A percentile compares a stretch with the other conserved stretches of the same genome.
Conservation (phyloP, 495 filamentous ascomycete species). For the Podospora pseudocomata region DNA sequence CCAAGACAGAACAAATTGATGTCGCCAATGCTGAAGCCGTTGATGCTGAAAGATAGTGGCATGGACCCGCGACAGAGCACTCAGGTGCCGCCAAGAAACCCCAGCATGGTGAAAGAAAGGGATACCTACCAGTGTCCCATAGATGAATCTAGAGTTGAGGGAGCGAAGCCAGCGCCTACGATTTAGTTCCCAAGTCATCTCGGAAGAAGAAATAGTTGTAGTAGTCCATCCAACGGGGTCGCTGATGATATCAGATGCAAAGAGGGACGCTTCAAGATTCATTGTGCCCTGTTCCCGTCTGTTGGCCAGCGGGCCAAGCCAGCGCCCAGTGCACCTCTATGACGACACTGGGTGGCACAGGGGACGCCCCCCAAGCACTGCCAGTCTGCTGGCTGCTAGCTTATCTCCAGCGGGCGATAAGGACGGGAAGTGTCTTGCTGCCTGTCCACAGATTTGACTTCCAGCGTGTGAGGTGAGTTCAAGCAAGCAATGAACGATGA, state of each 20-base stretch:
- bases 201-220: slow-evolving; percentile 1
- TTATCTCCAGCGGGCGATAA: not conserved
- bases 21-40: slow-evolving; percentile 7
- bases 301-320: not conserved
- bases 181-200: slow-evolving; percentile 54
- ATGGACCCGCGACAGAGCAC: slow-evolving; percentile 21
- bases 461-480: no score
- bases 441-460: no score
- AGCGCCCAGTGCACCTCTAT: not conserved
- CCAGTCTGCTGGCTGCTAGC: not conserved
- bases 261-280: not conserved
- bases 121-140: slow-evolving; percentile 70
- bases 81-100: no score
- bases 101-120: slow-evolving; percentile 14
- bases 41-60: slow-evolving; percentile 5
- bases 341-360: not conserved
- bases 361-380: not conserved
- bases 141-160: slow-evolving; percentile 75
- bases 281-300: not conserved
- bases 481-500: not conserved
- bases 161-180: slow-evolving; percentile 61
- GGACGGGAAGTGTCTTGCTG: no score
- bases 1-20: slow-evolving; percentile 5
- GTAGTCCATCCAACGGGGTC: not conserved
- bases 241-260: slow-evolving; percentile 11